These are phyloP conservation scores for Cutaneotrichosporon sp. DNA, from an alignment of 1,284 basidiomycete species.

Conservation along the genomic window DNA sequence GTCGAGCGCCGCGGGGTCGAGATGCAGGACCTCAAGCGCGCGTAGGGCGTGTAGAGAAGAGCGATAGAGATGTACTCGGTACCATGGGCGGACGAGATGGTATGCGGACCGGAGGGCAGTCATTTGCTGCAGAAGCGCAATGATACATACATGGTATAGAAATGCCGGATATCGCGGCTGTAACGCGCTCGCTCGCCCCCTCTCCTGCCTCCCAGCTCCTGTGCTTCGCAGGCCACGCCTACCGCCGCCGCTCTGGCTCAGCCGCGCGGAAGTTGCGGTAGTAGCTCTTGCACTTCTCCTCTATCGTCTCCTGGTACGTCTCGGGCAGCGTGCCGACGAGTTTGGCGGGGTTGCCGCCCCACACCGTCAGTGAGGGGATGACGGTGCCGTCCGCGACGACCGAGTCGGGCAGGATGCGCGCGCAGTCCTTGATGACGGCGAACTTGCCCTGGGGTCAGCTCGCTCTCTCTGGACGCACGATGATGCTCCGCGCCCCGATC, in stretches of 20 bases:
- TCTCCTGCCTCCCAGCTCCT: too few relatives aligned
- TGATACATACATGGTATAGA: neutral
- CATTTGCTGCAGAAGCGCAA: too few relatives aligned
- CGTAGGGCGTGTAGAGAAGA: neutral
- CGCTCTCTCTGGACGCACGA: slow-evolving; percentile 62
- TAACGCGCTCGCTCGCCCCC: too few relatives aligned
- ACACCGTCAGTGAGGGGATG: slow-evolving; percentile 82
- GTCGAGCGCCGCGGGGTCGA: slow-evolving; percentile 16
- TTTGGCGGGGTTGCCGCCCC: slow-evolving; percentile 83
- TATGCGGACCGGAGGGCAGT: too few relatives aligned
- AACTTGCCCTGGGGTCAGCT: slow-evolving; percentile 76
- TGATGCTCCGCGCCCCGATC: slow-evolving; percentile 92
- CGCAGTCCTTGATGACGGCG: slow-evolving; percentile 94
- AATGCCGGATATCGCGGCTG: neutral
- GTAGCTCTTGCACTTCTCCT: slow-evolving; percentile 73
- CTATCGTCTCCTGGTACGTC: slow-evolving; percentile 78
- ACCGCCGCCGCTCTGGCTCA: neutral
- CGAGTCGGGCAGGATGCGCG: slow-evolving; percentile 71
- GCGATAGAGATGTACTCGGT: too few relatives aligned
- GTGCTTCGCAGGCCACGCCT: too few relatives aligned
- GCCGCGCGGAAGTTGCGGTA: slow-evolving; percentile 65
- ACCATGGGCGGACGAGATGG: too few relatives aligned
- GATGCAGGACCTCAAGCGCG: neutral
- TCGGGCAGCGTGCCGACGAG: slow-evolving; percentile 85
- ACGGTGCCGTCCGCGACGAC: slow-evolving; percentile 91